Base-by-base conservation (phyloP, 2,329 filamentous ascomycete genomes). In the Ascochyta viciae-villosae region DNA sequence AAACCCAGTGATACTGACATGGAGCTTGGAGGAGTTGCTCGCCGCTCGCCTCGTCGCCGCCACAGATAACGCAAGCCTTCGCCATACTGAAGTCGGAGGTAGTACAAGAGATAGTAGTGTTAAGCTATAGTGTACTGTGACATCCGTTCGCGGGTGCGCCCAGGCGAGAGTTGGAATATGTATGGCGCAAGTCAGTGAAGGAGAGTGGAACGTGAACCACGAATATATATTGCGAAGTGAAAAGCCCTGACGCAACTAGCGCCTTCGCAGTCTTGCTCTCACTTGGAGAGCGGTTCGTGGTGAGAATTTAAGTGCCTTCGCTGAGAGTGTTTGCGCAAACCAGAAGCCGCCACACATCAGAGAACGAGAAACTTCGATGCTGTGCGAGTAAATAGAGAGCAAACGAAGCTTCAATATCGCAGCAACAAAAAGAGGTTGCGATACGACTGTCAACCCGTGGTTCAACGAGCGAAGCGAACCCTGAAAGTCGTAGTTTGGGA, bases 1-100 rank as follows among this genome's bases (percentile, higher is more conserved):
- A 74, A 12, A 68, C 57, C 61, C 58, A 68, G 48, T 73, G 70
- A 3, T 39, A 34, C 2, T 54, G 48, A 37, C 70, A 73, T 5
- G 67, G 65, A 4, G 67, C 60, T 39, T 58, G 34, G 12, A 65
- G 15, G 16, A 71, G 61, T 3, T 56, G 50, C 1, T 61, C 52
- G 24, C 58, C 58, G 19, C 62, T 57, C 10, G 35, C 58, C 35
- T 66, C 63, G 1, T 65, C 60, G 16, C 62, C 58, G n/a, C 60
- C 61, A 43, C 70, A 72, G 24, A 71, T 63, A 0, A 70, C 47
- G 27, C 67, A 73, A 23, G 47, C 44, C 22, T 63, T 66, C 4
- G 53, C 19, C 52, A 55, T 49, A 10, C 44, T 49, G 46, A 40
- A 58, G 8, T 37, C 44, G 44, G n/a, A 8, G 8, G n/a, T 19